Conservation (phyloP, 805 yeast genomes). For the Wickerhamiella cacticola region DNA sequence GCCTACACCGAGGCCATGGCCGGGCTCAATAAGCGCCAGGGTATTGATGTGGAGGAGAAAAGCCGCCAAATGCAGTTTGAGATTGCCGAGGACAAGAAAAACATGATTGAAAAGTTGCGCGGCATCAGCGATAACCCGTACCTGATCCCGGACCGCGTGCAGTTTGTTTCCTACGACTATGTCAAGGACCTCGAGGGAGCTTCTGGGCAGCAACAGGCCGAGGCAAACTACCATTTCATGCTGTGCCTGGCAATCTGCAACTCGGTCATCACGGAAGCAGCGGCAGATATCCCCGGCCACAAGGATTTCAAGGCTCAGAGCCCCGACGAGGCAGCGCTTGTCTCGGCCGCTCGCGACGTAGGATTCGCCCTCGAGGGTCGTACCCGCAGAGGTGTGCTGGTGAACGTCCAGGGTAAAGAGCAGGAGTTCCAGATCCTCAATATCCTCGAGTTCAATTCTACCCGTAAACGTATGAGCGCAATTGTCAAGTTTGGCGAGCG, state of each 20-base stretch:
- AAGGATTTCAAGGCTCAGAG: slow-evolving; percentile 67
- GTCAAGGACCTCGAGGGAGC: slow-evolving; percentile 40
- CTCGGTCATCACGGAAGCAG: slow-evolving; percentile 57
- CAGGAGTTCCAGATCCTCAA: slow-evolving; percentile 43
- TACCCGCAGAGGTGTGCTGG: slow-evolving; percentile 39
- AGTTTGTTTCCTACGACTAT: slow-evolving; percentile 55
- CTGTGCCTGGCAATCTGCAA: slow-evolving; percentile 63
- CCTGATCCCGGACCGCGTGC: slow-evolving; percentile 41
- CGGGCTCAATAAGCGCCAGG: slow-evolving; percentile 57
- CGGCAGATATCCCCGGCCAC: slow-evolving; percentile 26
- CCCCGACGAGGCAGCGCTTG: slow-evolving; percentile 77
- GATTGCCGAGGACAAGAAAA: slow-evolving; percentile 36
- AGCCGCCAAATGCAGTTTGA: slow-evolving; percentile 35
- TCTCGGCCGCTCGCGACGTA: slow-evolving; percentile 62
- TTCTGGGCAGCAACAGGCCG: slow-evolving; percentile 35
- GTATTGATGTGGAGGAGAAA: slow-evolving; percentile 48
- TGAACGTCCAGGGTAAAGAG: slow-evolving; percentile 38
- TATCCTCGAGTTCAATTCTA: slow-evolving; percentile 56
- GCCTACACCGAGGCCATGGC: slow-evolving; percentile 72
- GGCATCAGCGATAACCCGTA: slow-evolving; percentile 36
- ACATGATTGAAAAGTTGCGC: slow-evolving; percentile 39
- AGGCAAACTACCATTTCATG: slow-evolving; percentile 51
- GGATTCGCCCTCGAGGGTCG: slow-evolving; percentile 56
- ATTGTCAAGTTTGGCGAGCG: slow-evolving; percentile 37
- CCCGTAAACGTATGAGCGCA: slow-evolving; percentile 71